Evolutionary conservation across 78 protist species (phyloP), one percentile per base, ranked within the genome.

Genomic region (Chrysochromulina parva): DNA sequence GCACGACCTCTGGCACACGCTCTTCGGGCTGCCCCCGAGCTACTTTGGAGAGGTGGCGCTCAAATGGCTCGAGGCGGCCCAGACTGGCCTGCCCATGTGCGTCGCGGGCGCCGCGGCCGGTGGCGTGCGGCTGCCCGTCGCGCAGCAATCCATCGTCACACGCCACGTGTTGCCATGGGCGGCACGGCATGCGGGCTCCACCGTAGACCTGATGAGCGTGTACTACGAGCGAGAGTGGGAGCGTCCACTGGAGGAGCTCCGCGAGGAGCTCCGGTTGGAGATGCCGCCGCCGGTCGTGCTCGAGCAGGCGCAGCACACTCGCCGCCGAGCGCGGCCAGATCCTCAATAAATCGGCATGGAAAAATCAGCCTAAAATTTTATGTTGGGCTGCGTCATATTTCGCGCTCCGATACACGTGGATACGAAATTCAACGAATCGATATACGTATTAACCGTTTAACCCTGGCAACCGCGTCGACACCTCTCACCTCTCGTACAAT

Each of bases 1-100:
- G 22, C 97, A 95, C 67, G 97, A 95, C 88, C 62, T 95, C 52
- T 95, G 94, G 94, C 97, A 95, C 84, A 96, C 94, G 17, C 53
- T 95, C n/a, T 80, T 87, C 7, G 96, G 89, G 26, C 65, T 94
- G 74, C 88, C 76, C 22, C 82, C 95, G 3, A 65, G 50, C 14
- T 93, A 93, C 22, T 88, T 74, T n/a, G 96, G 96, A 54, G 96
- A 95, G 50, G 53, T 95, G 3, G 96, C 95, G 3, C 66, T 95
- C 16, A 95, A 95, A 55, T 95, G 96, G 96, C 57, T 95, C 53
- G 96, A 95, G 81, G 60, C 89, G 38, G 52, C 91, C 26, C 95
- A 94, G 88, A 95, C 96, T 13, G 93, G 93, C 28, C 54, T 91
- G 38, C 93, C 93, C 14, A 67, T 91, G 93, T 62, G 57, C 52